A percentile compares a stretch with the other conserved stretches of the same genome.
phyloP scores from a whole-genome alignment of 2,329 filamentous ascomycete genomes.

The Nemania sp. region DNA sequence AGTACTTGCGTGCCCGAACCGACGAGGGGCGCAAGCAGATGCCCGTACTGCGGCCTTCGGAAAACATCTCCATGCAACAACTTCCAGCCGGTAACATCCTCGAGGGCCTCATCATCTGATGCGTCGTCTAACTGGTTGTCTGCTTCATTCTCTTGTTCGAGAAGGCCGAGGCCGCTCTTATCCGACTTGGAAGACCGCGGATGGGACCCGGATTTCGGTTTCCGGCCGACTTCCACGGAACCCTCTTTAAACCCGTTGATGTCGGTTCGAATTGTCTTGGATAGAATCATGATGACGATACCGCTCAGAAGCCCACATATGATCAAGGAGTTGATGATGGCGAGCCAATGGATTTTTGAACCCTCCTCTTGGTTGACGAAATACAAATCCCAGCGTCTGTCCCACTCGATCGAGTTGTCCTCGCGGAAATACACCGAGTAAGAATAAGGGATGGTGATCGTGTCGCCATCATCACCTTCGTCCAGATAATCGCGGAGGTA shows the following conservation, averaged over 20 bases:
- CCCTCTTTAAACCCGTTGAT: slow-evolving; percentile 75
- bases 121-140: slow-evolving; percentile 59
- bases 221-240: slow-evolving; percentile 69
- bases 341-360: slow-evolving; percentile 82
- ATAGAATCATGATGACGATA: slow-evolving; percentile 79
- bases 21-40: slow-evolving; percentile 76
- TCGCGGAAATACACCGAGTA: slow-evolving; percentile 92
- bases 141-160: slow-evolving; percentile 62
- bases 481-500: slow-evolving; percentile 59
- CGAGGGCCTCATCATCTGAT: slow-evolving; percentile 73
- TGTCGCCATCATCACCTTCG: slow-evolving; percentile 67
- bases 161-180: slow-evolving; percentile 58
- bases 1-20: slow-evolving; percentile 87
- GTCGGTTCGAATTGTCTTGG: slow-evolving; percentile 77
- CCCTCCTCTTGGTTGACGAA: slow-evolving; percentile 87
- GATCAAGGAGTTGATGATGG: slow-evolving; percentile 83
- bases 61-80: slow-evolving; percentile 88
- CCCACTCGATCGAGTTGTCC: slow-evolving; percentile 80
- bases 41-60: slow-evolving; percentile 70
- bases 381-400: slow-evolving; percentile 84
- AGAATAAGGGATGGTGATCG: slow-evolving; percentile 76
- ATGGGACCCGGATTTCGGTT: slow-evolving; percentile 51
- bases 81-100: slow-evolving; percentile 88
- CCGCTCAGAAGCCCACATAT: slow-evolving; percentile 80
- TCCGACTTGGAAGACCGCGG: slow-evolving; percentile 52